Percentiles rank a stretch among this genome's conserved stretches.
Evolutionary conservation across 2,329 filamentous ascomycete genomes (phyloP).

Genomic region (Aspergillus fumigatiaffinis): DNA sequence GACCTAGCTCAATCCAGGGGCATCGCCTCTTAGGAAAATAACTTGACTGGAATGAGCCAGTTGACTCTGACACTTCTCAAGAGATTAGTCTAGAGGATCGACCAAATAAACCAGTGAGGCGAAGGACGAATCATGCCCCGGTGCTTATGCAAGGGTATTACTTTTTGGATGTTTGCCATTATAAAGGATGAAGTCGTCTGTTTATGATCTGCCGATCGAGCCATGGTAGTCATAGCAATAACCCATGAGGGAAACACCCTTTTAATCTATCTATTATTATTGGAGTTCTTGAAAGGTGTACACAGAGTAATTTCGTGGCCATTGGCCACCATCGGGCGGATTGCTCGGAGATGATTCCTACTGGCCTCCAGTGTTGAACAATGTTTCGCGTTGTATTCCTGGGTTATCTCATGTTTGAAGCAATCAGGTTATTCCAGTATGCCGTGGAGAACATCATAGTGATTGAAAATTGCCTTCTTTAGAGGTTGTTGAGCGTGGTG

Average conservation of each 20-base stretch:
- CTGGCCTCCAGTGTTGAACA: background rate
- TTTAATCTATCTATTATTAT: too few species aligned
- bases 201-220: background rate
- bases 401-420: background rate
- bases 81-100: background rate
- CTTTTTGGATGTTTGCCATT: background rate
- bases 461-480: too few species aligned
- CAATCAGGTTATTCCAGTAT: background rate
- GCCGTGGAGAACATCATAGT: background rate
- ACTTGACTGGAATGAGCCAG: background rate
- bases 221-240: background rate
- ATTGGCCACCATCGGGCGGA: background rate
- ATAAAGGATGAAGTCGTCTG: background rate
- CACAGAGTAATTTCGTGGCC: too few species aligned
- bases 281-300: too few species aligned
- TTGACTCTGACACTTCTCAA: background rate
- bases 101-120: background rate
- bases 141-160: background rate
- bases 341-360: constrained; percentile 1
- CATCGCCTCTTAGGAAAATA: background rate
- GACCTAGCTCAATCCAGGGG: background rate
- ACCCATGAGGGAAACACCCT: background rate
- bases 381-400: background rate
- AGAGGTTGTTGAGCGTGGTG: background rate
- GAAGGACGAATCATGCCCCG: background rate